phyloP scores from a whole-genome alignment of 164 flowering plant genomes.

The Saururus chinensis region DNA sequence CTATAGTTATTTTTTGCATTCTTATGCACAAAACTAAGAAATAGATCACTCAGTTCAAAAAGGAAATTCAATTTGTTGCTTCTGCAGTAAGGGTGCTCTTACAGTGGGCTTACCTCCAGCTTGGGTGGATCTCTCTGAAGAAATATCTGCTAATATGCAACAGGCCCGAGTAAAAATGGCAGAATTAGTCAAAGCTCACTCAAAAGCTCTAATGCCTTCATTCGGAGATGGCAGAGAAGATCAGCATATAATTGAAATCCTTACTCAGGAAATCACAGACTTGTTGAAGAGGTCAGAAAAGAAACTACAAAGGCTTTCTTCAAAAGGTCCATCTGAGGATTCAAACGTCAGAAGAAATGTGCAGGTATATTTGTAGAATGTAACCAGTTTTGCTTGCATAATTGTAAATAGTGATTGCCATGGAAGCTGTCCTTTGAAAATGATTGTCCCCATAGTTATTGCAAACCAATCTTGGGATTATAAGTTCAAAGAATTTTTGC shows the following conservation, averaged over 20 bases:
- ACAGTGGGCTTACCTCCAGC: conserved; percentile 90
- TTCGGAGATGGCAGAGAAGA: conserved; percentile 91
- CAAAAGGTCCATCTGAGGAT: conserved; percentile 78
- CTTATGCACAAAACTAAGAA: background rate
- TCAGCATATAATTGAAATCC: conserved; percentile 64
- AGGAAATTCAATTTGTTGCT: conserved; percentile 6
- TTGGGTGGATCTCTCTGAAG: conserved; percentile 98
- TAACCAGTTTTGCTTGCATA: background rate
- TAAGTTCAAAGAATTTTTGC: background rate
- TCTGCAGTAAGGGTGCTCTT: conserved; percentile 57
- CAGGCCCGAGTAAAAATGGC: conserved; percentile 67
- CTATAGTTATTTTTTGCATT: background rate
- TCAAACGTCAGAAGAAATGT: conserved; percentile 86
- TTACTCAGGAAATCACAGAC: conserved; percentile 79
- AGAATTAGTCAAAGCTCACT: conserved; percentile 80
- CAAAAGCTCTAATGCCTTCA: conserved; percentile 87
- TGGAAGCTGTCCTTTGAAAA: background rate
- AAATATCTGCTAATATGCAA: conserved; percentile 65
- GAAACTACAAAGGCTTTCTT: conserved; percentile 57
- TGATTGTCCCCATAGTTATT: too few species aligned
- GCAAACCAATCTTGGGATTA: background rate
- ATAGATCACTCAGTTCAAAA: background rate
- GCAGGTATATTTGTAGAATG: conserved; percentile 41
- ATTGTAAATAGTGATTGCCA: background rate
- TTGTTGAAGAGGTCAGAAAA: conserved; percentile 72